Evolutionary conservation across 169 alveolate species (phyloP), one percentile per base, ranked within the genome.

Genomic region (Cystoisospora suis): DNA sequence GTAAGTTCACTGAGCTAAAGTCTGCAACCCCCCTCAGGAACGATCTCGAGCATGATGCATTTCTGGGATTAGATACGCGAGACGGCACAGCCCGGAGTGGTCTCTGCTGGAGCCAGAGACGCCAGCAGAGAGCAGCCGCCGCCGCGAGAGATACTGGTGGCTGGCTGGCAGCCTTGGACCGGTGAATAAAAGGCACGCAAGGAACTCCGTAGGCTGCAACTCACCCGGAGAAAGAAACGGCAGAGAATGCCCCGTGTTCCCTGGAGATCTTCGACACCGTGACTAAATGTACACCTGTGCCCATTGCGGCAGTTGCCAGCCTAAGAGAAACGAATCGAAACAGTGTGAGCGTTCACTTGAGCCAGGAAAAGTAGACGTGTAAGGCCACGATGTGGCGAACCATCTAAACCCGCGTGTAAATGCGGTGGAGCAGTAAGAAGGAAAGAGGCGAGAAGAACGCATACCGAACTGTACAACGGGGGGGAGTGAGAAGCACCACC

Each of bases 241-340:
- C 77, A 65, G 45, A 65, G 77, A 65, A 65, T 65, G 40, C 77
- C 77, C 3, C 77, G 77, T 23, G 77, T 65, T 36, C 77, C 77
- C 34, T 65, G n/a, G 36, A 65, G 77, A 65, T 65, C 77, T n/a
- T 65, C 77, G 44, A 65, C 34, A 44, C 77, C 77, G 34, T 65
- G 77, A 27, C 77, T 65, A 44, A 65, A 65, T 1, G 77, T 65
- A 44, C 77, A 65, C 6, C 77, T 12, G 40, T 65, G 77, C 36
- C 77, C 77, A n/a, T 65, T 65, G 77, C 77, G 77, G 77, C 77
- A 65, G 77, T 65, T 65, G 3, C 77, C 77, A 15, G 77, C 77
- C 77, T 65, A 27, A 36, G 72, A 29, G 29, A 36, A 58, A 58
- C 23, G 72, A 29, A 58, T 3, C 3, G 15, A 3, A 29, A 58